Evolutionary conservation across 75 land plant genomes (phyloP).

Genomic region (Cunninghamia lanceolata): DNA sequence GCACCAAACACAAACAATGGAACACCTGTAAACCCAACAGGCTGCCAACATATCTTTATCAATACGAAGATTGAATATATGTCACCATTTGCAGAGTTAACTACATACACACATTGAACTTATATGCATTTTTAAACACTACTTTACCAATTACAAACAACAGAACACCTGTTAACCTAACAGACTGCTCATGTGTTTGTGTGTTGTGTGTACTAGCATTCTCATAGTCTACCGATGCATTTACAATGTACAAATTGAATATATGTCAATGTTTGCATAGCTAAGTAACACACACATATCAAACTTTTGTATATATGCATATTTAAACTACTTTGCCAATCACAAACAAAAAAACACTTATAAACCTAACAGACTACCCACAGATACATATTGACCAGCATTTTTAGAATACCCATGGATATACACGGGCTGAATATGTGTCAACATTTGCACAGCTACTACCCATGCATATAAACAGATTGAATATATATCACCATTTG

Average conservation of each 20-base stretch:
- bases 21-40: conserved; percentile 71
- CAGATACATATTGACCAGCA: not conserved
- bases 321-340: not conserved
- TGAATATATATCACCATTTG: too few relatives aligned
- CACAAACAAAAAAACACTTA: not conserved
- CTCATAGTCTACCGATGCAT: not conserved
- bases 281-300: not conserved
- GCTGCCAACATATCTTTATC: conserved; percentile 38
- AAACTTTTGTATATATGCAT: not conserved
- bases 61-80: not conserved
- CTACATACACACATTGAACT: not conserved
- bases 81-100: not conserved
- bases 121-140: not conserved
- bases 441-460: too few relatives aligned
- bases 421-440: too few relatives aligned
- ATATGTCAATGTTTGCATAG: not conserved
- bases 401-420: too few relatives aligned
- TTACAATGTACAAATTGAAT: not conserved
- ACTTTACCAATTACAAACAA: not conserved
- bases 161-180: too few relatives aligned
- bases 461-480: too few relatives aligned
- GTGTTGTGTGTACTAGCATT: too few relatives aligned
- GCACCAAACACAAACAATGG: conserved; percentile 54
- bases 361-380: not conserved
- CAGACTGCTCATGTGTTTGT: too few relatives aligned